Conservation (phyloP, 2,329 filamentous ascomycete genomes). For the Colletotrichum tofieldiae region DNA sequence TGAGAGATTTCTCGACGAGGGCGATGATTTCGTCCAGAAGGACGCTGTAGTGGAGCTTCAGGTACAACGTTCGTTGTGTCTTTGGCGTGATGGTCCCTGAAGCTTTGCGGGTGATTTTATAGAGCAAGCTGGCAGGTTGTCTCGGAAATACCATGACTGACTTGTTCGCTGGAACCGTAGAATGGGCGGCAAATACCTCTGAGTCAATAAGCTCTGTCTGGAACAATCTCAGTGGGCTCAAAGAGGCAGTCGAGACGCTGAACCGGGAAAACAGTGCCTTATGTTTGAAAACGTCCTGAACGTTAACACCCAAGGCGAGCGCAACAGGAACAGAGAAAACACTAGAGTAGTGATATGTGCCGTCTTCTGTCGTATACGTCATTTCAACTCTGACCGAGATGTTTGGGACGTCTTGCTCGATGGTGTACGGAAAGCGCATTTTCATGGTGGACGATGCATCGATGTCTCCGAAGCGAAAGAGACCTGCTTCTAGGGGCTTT, state of each 20-base stretch:
- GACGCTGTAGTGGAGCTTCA: slow-evolving; percentile 83
- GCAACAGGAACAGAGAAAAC: slow-evolving; percentile 78
- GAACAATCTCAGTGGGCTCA: slow-evolving; percentile 82
- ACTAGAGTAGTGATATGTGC: slow-evolving; percentile 75
- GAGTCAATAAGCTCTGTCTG: slow-evolving; percentile 80
- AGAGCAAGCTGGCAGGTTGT: slow-evolving; percentile 86
- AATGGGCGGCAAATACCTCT: slow-evolving; percentile 76
- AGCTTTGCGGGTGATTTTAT: slow-evolving; percentile 78
- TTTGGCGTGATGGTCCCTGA: slow-evolving; percentile 51
- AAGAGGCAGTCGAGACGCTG: slow-evolving; percentile 85
- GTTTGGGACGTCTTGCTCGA: slow-evolving; percentile 82
- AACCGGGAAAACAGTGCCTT: slow-evolving; percentile 88
- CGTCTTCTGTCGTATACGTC: slow-evolving; percentile 78
- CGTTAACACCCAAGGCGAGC: slow-evolving; percentile 92
- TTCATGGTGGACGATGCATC: slow-evolving; percentile 63
- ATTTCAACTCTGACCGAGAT: slow-evolving; percentile 85
- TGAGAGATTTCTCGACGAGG: slow-evolving; percentile 62
- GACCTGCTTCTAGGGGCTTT: slow-evolving; percentile 67
- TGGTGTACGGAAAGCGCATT: slow-evolving; percentile 84
- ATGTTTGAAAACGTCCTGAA: slow-evolving; percentile 95
- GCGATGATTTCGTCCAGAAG: slow-evolving; percentile 80
- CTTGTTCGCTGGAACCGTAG: slow-evolving; percentile 67
- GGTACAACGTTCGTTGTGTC: slow-evolving; percentile 68
- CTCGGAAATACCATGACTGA: slow-evolving; percentile 81
- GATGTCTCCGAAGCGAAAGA: slow-evolving; percentile 67